Evolutionary conservation across 2,329 filamentous ascomycete species (phyloP), one percentile per base, ranked within the genome.

Genomic region (Aspergillus pseudoterreus): DNA sequence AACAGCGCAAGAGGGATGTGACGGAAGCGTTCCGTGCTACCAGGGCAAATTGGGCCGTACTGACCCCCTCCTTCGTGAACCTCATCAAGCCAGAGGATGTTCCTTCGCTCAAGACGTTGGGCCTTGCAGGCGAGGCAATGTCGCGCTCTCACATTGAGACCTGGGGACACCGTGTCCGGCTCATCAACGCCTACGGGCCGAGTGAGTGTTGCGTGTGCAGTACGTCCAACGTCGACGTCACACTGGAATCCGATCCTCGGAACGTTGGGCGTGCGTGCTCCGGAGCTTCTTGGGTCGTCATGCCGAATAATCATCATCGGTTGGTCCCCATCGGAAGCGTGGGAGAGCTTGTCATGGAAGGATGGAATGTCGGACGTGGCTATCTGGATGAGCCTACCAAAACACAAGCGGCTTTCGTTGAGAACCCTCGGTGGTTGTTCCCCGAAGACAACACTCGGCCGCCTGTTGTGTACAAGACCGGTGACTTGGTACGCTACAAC

Each of bases 1-100:
- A 67, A 2, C 73, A 78, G 50, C 64, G 74, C 32, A 55, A 72
- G 1, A 66, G 71, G 35, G 72, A 79, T 47, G 68, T 81, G 4
- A 64, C 70, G 0, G 73, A 71, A 1, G 72, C 71, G 1, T 75
- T 82, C 33, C 50, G 43, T 4, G 17, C 22, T 12, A 44, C 45
- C 19, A 47, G 46, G 12, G 43, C 30, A 14, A 47, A 52, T 32
- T 52, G 43, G 43, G 46, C 53, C 21, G 38, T 30, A 6, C 38
- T 55, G 21, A 55, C 53, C 2, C 53, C 53, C 2, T 52, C 53
- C 4, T 47, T 52, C 15, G 39, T 47, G 11, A 52, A 47, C 17
- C 44, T 41, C 15, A 38, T 52, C 19, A 27, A 45, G 5, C 50
- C 53, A 1, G 43, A 36, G 11, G 43, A 45, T 6, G 43, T 55